A percentile compares a stretch with the other conserved stretches of the same genome.
Evolutionary conservation across 257 asterid species (phyloP).

Genomic region (Datura wrightii): DNA sequence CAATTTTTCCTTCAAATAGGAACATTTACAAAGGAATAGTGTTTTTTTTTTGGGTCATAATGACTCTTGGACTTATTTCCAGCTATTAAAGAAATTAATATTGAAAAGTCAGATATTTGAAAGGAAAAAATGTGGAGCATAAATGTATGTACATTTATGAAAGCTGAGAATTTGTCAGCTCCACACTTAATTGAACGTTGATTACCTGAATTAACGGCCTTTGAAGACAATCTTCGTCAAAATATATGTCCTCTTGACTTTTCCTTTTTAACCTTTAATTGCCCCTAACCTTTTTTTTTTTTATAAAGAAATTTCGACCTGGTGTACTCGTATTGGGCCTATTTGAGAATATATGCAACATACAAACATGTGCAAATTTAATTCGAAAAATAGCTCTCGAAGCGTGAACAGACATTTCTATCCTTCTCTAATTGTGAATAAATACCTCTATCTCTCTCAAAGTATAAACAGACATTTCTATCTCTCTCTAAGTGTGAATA

Average conservation of each 20-base stretch:
- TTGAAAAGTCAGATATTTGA: constrained; percentile 18
- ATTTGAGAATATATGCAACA: too few species aligned
- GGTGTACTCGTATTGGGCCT: too few species aligned
- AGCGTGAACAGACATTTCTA: too few species aligned
- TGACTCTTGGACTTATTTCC: constrained; percentile 22
- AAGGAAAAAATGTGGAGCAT: background rate
- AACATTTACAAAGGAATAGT: background rate
- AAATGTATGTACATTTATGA: constrained; percentile 8
- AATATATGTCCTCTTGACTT: background rate
- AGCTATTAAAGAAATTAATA: constrained; percentile 8
- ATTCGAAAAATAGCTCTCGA: too few species aligned
- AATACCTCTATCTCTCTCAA: too few species aligned
- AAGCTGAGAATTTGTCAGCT: constrained; percentile 18
- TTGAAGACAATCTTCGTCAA: constrained; percentile 21
- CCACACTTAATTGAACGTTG: constrained; percentile 24
- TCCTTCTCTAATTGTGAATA: too few species aligned
- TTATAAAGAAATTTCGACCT: too few species aligned
- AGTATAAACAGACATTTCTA: too few species aligned
- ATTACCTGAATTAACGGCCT: constrained; percentile 45
- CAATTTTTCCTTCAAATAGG: constrained; percentile 8
- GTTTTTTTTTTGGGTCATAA: background rate
- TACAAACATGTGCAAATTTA: too few species aligned
- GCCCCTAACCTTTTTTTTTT: too few species aligned
- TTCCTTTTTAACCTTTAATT: background rate
- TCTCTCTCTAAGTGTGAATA: too few species aligned